These are phyloP conservation scores for Lipomyces lipofer DNA, from an alignment of 805 yeast species.

Conservation along the genomic window DNA sequence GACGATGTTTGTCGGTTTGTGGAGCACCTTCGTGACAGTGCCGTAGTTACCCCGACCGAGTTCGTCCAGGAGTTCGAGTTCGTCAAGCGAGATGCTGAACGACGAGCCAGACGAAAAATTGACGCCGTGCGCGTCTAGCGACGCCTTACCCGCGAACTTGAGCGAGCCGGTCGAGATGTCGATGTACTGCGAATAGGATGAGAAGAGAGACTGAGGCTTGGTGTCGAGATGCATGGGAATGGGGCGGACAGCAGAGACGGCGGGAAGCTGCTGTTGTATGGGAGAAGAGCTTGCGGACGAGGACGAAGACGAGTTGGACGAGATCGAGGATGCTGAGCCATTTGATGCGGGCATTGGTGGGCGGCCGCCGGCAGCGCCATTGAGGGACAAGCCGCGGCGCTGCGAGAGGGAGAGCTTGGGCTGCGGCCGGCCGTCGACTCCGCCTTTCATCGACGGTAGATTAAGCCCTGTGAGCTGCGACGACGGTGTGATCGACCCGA, in stretches of 20 bases:
- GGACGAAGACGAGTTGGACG: not conserved
- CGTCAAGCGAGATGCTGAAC: constrained; percentile 82
- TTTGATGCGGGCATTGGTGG: constrained; percentile 15
- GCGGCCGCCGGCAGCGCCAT: constrained; percentile 13
- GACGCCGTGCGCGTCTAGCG: constrained; percentile 86
- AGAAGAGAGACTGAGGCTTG: constrained; percentile 50
- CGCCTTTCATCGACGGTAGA: constrained; percentile 9
- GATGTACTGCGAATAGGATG: constrained; percentile 80
- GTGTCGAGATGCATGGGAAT: constrained; percentile 22
- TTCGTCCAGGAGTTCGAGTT: constrained; percentile 68
- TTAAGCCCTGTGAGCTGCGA: constrained; percentile 16
- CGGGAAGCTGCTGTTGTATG: not conserved
- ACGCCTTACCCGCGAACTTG: constrained; percentile 90
- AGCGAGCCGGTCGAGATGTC: constrained; percentile 91
- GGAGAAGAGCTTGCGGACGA: not conserved
- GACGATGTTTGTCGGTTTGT: constrained; percentile 84
- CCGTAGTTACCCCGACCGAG: constrained; percentile 97
- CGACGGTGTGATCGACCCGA: constrained; percentile 2
- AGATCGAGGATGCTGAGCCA: constrained; percentile 10
- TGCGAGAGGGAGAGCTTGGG: constrained; percentile 40
- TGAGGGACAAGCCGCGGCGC: constrained; percentile 41
- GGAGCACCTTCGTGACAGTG: constrained; percentile 87
- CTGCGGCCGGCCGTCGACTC: constrained; percentile 27
- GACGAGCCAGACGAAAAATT: constrained; percentile 87
- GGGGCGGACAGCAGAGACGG: constrained; percentile 17